A percentile compares a stretch with the other conserved stretches of the same genome.
These are phyloP conservation scores for Phaffia rhodozyma DNA, from an alignment of 1,284 basidiomycete genomes.

Conservation along the genomic window DNA sequence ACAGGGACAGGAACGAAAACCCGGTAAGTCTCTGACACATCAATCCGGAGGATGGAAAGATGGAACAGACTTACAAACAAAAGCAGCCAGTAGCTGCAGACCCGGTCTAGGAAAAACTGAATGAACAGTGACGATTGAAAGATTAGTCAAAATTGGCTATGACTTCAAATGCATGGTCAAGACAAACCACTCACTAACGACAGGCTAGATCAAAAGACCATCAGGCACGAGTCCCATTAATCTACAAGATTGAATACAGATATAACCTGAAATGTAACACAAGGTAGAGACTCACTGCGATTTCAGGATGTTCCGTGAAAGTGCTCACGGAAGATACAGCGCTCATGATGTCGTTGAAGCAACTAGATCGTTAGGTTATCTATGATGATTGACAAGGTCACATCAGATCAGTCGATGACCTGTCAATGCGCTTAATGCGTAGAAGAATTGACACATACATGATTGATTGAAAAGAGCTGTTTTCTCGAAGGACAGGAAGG, in stretches of 20 bases:
- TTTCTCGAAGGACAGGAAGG: no score
- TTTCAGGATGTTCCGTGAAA: slow-evolving; percentile 6
- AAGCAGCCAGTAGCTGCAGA: slow-evolving; percentile 11
- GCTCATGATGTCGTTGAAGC: no score
- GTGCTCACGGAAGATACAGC: not conserved
- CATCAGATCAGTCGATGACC: no score
- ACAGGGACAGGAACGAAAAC: not conserved
- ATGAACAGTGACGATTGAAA: not conserved
- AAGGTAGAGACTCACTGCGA: not conserved
- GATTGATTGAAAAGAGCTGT: no score
- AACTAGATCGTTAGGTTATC: no score
- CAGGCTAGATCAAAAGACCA: not conserved
- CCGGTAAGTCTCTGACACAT: not conserved
- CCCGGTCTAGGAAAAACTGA: slow-evolving; percentile 12
- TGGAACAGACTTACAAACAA: slow-evolving; percentile 8
- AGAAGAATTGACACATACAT: no score
- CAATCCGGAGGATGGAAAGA: no score
- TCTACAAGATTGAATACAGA: not conserved
- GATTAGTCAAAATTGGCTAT: not conserved
- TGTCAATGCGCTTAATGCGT: no score
- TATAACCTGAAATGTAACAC: not conserved
- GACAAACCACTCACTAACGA: not conserved
- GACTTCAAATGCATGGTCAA: no score
- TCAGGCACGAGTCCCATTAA: not conserved
- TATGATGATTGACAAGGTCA: no score